Percentiles rank a stretch among this genome's conserved stretches.
Conservation (phyloP, 2,329 filamentous ascomycete species). For the Pseudocercospora ulei region DNA sequence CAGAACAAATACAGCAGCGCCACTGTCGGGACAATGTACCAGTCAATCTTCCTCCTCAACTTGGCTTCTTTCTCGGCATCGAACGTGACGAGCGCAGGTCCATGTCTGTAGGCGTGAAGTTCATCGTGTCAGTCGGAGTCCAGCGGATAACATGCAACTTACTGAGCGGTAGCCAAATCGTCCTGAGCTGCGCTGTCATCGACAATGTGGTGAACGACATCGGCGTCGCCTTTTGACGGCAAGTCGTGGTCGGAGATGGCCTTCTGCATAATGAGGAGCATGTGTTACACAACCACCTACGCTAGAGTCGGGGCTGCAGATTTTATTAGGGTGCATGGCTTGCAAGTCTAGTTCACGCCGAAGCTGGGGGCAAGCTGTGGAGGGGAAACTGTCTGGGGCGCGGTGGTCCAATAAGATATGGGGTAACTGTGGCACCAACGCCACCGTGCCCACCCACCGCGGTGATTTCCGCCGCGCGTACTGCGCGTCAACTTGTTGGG, state of each 20-base stretch:
- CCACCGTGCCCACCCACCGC: too few relatives aligned
- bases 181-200: slow-evolving; percentile 2
- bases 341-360: too few relatives aligned
- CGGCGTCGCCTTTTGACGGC: slow-evolving; percentile 2
- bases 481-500: too few relatives aligned
- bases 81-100: slow-evolving; percentile 45
- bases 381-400: too few relatives aligned
- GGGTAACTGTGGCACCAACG: too few relatives aligned
- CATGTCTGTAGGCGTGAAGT: slow-evolving; percentile 36
- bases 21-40: slow-evolving; percentile 57
- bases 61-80: slow-evolving; percentile 50
- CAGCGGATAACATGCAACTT: not conserved
- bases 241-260: slow-evolving; percentile 10
- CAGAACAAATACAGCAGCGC: slow-evolving; percentile 60
- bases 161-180: slow-evolving; percentile 12
- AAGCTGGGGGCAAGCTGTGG: too few relatives aligned
- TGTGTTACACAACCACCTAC: too few relatives aligned
- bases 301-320: too few relatives aligned
- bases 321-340: too few relatives aligned
- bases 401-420: too few relatives aligned
- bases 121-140: not conserved
- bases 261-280: not conserved
- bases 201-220: slow-evolving; percentile 3
- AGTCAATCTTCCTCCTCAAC: slow-evolving; percentile 55
- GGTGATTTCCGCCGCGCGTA: too few relatives aligned